These are phyloP conservation scores for Chrysosporium keratinophilum DNA, from an alignment of 2,329 filamentous ascomycete species.

Conservation along the genomic window DNA sequence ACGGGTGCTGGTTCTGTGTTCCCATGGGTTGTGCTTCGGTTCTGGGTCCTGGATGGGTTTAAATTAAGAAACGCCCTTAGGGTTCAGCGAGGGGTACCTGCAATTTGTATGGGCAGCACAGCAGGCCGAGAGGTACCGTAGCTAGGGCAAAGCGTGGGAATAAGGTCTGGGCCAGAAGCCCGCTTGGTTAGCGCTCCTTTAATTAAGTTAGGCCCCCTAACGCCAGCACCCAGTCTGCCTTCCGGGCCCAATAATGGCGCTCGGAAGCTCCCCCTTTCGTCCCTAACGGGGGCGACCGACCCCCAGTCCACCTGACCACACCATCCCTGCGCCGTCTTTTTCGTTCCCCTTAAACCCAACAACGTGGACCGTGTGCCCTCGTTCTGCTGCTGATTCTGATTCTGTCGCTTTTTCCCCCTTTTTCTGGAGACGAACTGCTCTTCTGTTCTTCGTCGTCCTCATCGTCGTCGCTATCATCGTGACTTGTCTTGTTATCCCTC, in stretches of 20 bases:
- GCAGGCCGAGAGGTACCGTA: neutral
- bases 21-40: neutral
- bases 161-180: slow-evolving; percentile 1
- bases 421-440: neutral
- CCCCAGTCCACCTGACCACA: neutral
- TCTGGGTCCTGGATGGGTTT: neutral
- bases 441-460: too few relatives aligned
- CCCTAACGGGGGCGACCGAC: neutral
- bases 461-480: neutral
- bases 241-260: neutral
- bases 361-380: neutral
- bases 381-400: neutral
- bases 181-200: too few relatives aligned
- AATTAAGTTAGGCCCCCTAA: neutral
- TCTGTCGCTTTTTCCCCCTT: neutral
- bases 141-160: neutral
- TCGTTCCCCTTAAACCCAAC: neutral
- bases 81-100: neutral
- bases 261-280: neutral
- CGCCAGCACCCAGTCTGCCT: neutral
- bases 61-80: neutral
- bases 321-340: neutral
- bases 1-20: neutral
- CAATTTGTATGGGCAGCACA: neutral
- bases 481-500: neutral